Evolutionary conservation across 345 rosid species (phyloP).

Genomic region (Linum usitatissimum): DNA sequence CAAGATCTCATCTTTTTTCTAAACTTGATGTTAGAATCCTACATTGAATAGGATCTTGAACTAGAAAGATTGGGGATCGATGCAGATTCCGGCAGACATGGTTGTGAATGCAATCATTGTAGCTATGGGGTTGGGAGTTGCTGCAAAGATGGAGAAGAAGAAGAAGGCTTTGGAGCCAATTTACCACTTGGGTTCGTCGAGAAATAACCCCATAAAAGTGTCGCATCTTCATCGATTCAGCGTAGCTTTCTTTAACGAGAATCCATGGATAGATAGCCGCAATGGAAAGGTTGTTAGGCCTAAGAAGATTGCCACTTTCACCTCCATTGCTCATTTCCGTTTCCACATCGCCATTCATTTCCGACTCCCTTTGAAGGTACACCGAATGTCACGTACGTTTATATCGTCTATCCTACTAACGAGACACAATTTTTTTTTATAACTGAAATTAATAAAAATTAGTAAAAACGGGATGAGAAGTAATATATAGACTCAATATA

Average conservation of each 20-base stretch:
- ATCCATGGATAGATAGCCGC: not conserved
- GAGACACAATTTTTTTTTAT: too few relatives aligned
- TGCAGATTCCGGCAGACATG: conserved; percentile 38
- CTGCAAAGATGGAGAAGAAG: conserved; percentile 1
- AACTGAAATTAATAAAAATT: too few relatives aligned
- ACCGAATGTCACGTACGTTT: too few relatives aligned
- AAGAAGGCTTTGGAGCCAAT: not conserved
- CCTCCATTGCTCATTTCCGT: not conserved
- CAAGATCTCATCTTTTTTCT: too few relatives aligned
- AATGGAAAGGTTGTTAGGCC: not conserved
- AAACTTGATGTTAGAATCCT: not conserved
- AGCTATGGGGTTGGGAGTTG: conserved; percentile 24
- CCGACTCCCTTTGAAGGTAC: not conserved
- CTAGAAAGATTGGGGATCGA: too few relatives aligned
- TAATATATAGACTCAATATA: too few relatives aligned
- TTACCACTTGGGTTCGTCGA: not conserved
- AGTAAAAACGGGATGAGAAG: too few relatives aligned
- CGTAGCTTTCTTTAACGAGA: not conserved
- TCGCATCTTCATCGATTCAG: not conserved
- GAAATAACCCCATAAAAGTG: conserved; percentile 8
- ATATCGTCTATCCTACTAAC: too few relatives aligned
- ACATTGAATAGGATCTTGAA: too few relatives aligned
- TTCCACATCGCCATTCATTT: not conserved
- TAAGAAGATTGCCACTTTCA: not conserved
- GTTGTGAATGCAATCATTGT: conserved; percentile 36